Evolutionary conservation across 2,329 filamentous ascomycete species (phyloP), one percentile per base, ranked within the genome.

Genomic region (Fusarium metavorans): DNA sequence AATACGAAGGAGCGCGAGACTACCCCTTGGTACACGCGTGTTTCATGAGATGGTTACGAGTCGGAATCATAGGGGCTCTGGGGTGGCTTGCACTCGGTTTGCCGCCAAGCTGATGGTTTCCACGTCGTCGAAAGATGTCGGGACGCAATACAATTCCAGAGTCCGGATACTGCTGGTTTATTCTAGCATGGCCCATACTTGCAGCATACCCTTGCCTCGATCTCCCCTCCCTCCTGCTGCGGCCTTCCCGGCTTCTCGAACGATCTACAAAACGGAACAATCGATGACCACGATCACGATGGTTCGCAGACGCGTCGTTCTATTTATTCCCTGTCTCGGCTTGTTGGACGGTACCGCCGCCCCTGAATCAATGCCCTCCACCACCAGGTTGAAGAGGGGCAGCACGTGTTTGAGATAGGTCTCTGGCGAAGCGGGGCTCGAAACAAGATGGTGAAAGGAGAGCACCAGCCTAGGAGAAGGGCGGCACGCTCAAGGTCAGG

Each of bases 291-390:
- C 27, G 41, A 35, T 11, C 23, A 48, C 27, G 41, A 35, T 11
- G 32, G 34, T 43, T 37, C 59, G 20, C 59, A 27, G 32, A 45
- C 20, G n/a, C 6, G 32, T 48, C 58, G 20, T 61, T 50, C 43
- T 68, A 30, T 34, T 37, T 68, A 35, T 34, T 43, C 27, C 48
- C 20, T 23, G 56, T 60, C 25, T 61, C 58, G 20, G n/a, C n/a
- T 34, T 50, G 56, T 62, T 41, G 32, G 39, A 52, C 37, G 20
- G 50, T 57, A n/a, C 67, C 60, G 43, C 27, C 23, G 52, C 71
- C 64, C 68, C 72, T 72, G 72, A 69, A 64, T 69, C 71, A 57
- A 37, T 54, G 58, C 60, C 35, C 67, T 72, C 57, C 68, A 64
- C 68, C 54, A 64, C 54, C 60, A 34, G 45, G 20, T 59, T 37